Evolutionary conservation across 192 early-diverging fungal genomes (phyloP), one percentile per base, ranked within the genome.

Genomic region (Physocladia obscura): DNA sequence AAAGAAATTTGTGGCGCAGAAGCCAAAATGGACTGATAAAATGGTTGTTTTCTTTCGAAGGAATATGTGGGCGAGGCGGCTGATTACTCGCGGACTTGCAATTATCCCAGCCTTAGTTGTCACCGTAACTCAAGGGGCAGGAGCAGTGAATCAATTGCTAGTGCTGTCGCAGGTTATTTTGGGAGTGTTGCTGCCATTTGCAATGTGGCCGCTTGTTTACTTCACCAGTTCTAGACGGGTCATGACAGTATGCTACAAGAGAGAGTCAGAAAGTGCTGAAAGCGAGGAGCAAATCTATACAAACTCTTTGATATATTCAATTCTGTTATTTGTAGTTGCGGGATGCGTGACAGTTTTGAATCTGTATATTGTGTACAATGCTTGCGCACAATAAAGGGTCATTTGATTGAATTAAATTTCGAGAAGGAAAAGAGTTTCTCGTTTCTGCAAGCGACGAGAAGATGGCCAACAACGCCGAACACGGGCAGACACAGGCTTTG

Each of bases 161-260:
- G 77, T 90, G 32, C 80, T 79, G 0, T 82, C 78, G 62, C 89
- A 91, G 63, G 89, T 91, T 5, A 82, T 84, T 0, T 60, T 91
- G 24, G 82, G 83, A 78, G 63, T 91, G 92, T 73, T 85, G 50
- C 52, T 91, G 22, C 90, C 89, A 4, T 92, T 91, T 75, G 88
- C 88, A 6, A 86, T 65, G 36, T 65, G 58, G 75, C 92, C 91
- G 21, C 75, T 94, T 49, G 82, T 93, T 19, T 80, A 82, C 29
- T 92, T 94, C 48, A 91, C 90, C 48, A 76, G 77, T 27, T 51
- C 49, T 2, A 55, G 52, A 49, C 48, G 57, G 27, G 62, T 77
- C 39, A 83, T 79, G 81, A 73, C 74, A n/a, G 69, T 78, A 13
- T 21, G 49, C 2, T 67, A 54, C n/a, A n/a, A n/a, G n/a, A 8